Base-by-base conservation (phyloP, 371 early-diverging fungal genomes). In the Mortierella polycephala region DNA sequence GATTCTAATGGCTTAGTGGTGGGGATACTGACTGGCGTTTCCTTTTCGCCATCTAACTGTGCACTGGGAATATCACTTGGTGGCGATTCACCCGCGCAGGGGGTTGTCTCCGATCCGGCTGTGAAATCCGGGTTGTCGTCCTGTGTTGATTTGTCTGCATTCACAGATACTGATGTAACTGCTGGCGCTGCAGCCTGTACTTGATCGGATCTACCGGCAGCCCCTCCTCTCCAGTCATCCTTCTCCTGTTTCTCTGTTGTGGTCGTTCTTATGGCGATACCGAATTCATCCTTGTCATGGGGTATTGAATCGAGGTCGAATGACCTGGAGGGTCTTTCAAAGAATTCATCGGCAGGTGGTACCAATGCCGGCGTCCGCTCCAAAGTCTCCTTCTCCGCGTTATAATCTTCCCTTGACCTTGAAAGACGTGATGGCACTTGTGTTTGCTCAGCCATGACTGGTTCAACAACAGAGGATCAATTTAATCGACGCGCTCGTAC, bases 241-340 rank as follows among this genome's bases (percentile, higher is more conserved):
- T 18, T 16, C 5, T n/a, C 16, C 12, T 42, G 49, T 37, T 5
- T 39, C 8, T 8, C 51, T 20, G 13, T 52, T 11, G 42, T 41
- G 52, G 5, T 49, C 12, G 23, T 30, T 30, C n/a, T 47, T 18
- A 42, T 40, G 11, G 61, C 56, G 16, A 68, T n/a, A 8, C 68
- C 68, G 6, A 49, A 49, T 44, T 69, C 69, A 6, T 69, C 56
- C 52, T 40, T 45, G 47, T 64, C 13, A 46, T 60, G 71, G 7
- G 45, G 46, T 21, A 64, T 30, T 18, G 64, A 64, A 18, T 62
- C 56, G 40, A 57, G 41, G 46, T 62, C 23, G 21, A 74, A 62
- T 20, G 67, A 57, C 20, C 52, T 57, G 46, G 57, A 55, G 18
- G 61, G 66, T 16, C 40, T 56, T 6, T 54, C 59, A 40, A 70